Percentiles rank a stretch among this genome's conserved stretches.
These are phyloP conservation scores for Knufia petricola DNA, from an alignment of 2,329 filamentous ascomycete genomes.

Conservation along the genomic window DNA sequence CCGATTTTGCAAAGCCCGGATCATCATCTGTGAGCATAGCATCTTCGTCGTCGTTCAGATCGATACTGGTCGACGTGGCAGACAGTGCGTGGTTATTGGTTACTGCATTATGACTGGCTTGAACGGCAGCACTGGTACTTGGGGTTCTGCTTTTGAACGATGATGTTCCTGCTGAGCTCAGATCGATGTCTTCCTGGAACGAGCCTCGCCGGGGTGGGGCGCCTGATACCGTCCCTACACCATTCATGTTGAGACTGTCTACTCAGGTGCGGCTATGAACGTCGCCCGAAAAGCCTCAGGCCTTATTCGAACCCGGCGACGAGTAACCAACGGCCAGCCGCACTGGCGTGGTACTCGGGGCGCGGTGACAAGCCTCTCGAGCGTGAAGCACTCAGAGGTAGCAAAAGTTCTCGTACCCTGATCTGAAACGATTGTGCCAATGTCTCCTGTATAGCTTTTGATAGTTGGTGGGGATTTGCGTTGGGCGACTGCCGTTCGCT, in stretches of 20 bases:
- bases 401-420: too few species aligned
- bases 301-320: too few species aligned
- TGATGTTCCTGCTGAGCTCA: neutral
- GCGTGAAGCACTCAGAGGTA: too few species aligned
- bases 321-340: too few species aligned
- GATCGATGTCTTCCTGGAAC: neutral
- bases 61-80: neutral
- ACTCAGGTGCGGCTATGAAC: too few species aligned
- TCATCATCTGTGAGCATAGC: constrained; percentile 8
- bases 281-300: too few species aligned
- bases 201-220: neutral
- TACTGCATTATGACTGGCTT: neutral
- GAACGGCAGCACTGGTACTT: neutral
- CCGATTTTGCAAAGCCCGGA: neutral
- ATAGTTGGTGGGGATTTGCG: neutral
- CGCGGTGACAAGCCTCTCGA: too few species aligned
- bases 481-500: neutral
- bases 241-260: neutral
- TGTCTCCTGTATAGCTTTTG: neutral
- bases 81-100: neutral
- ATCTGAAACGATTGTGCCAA: neutral
- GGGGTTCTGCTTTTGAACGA: neutral
- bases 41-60: constrained; percentile 3
- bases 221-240: neutral
- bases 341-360: too few species aligned